phyloP scores from a whole-genome alignment of 352 stramenopile genomes.

The Bremia lactucae region DNA sequence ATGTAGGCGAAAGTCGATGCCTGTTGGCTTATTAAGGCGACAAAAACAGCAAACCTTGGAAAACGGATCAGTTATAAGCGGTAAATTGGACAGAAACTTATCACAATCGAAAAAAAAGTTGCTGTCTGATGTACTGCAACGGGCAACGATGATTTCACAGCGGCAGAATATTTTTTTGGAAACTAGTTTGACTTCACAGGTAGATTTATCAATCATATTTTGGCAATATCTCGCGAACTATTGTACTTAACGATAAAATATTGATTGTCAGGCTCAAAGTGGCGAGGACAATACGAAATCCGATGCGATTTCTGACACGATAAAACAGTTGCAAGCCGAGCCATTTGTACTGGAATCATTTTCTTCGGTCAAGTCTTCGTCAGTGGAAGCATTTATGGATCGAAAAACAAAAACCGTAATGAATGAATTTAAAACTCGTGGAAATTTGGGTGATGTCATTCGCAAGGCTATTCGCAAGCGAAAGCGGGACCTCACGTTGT shows the following conservation, averaged over 20 bases:
- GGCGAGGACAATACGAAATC: constrained; percentile 9
- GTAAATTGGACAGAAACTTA: neutral
- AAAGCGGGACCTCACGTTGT: constrained; percentile 47
- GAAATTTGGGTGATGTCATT: constrained; percentile 42
- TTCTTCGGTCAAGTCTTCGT: constrained; percentile 32
- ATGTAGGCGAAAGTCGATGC: constrained; percentile 19
- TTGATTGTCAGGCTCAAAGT: neutral
- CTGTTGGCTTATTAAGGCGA: constrained; percentile 2
- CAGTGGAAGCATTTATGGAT: neutral
- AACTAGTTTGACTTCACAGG: constrained; percentile 8
- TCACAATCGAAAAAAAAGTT: constrained; percentile 16
- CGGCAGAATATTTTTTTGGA: constrained; percentile 8
- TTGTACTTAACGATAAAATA: neutral
- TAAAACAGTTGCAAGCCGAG: constrained; percentile 45
- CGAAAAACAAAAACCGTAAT: constrained; percentile 17
- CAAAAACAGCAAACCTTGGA: constrained; percentile 1
- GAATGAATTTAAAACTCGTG: constrained; percentile 37
- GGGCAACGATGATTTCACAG: constrained; percentile 52
- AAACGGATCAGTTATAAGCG: constrained; percentile 4
- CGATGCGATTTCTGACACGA: constrained; percentile 51
- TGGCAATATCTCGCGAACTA: neutral
- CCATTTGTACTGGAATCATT: constrained; percentile 43
- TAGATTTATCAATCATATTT: constrained; percentile 1
- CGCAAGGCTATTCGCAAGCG: constrained; percentile 39
- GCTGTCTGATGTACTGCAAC: constrained; percentile 46